Conservation (phyloP, 192 early-diverging fungal genomes). For the Linnemannia hyalina region DNA sequence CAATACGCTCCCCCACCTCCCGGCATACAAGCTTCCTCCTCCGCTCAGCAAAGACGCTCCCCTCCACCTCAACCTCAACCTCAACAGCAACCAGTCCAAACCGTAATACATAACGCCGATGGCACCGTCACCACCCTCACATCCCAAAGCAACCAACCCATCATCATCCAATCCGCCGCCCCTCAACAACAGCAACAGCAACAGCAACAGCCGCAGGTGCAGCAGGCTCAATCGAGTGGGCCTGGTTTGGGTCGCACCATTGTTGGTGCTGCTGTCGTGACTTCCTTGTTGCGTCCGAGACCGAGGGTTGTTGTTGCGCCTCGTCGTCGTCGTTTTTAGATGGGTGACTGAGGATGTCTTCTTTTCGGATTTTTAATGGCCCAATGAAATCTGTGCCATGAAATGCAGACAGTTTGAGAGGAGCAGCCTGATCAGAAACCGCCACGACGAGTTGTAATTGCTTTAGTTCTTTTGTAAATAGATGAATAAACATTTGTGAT, state of each 20-base stretch:
- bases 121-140: conserved; percentile 16
- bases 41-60: not conserved
- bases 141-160: not conserved
- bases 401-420: not conserved
- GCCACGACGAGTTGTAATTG: not conserved
- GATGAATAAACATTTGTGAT: not conserved
- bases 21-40: not conserved
- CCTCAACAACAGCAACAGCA: conserved; percentile 13
- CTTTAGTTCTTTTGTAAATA: too few species aligned
- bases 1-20: conserved; percentile 17
- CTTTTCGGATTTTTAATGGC: not conserved
- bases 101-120: conserved; percentile 5
- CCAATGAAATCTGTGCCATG: not conserved
- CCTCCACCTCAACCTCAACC: not conserved
- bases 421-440: not conserved
- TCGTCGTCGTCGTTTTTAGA: conserved; percentile 23
- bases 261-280: conserved; percentile 23
- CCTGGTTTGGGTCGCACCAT: conserved; percentile 7
- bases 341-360: not conserved
- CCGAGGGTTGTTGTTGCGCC: conserved; percentile 22
- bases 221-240: not conserved
- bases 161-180: not conserved
- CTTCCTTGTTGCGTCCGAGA: conserved; percentile 17
- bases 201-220: not conserved
- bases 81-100: conserved; percentile 2